Conservation (phyloP, 2,329 filamentous ascomycete genomes). For the Cercospora nicotianae region DNA sequence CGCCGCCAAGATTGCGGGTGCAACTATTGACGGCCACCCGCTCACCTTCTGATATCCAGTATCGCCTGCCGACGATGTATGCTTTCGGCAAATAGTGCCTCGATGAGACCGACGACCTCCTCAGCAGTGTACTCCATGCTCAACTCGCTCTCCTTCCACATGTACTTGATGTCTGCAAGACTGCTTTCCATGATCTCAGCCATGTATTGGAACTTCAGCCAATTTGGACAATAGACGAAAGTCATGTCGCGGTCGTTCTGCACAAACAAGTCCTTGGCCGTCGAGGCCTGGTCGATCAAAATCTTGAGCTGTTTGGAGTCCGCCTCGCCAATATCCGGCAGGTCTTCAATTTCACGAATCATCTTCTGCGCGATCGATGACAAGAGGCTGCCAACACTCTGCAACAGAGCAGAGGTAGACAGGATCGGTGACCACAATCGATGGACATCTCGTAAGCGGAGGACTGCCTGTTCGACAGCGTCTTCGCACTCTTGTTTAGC, state of each 20-base stretch:
- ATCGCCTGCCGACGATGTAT: constrained; percentile 60
- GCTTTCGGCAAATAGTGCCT: constrained; percentile 65
- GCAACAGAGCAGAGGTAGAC: constrained; percentile 60
- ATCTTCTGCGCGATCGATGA: constrained; percentile 60
- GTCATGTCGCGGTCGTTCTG: constrained; percentile 53
- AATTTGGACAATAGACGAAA: constrained; percentile 61
- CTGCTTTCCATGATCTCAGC: constrained; percentile 63
- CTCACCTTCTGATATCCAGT: constrained; percentile 52
- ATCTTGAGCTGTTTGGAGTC: constrained; percentile 60
- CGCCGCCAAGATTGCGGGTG: background rate
- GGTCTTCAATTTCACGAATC: constrained; percentile 62
- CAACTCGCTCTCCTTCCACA: constrained; percentile 66
- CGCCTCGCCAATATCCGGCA: constrained; percentile 63
- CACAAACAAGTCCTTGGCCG: constrained; percentile 59
- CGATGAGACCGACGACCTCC: constrained; percentile 63
- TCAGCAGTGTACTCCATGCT: constrained; percentile 61
- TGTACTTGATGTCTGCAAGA: constrained; percentile 64
- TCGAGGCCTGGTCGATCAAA: constrained; percentile 57
- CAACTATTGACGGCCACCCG: background rate
- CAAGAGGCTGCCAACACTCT: constrained; percentile 60
- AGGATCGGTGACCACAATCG: constrained; percentile 59
- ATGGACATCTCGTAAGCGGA: constrained; percentile 58
- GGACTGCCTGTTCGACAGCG: constrained; percentile 58
- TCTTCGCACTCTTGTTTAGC: constrained; percentile 62
- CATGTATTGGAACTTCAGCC: constrained; percentile 66